phyloP scores from a whole-genome alignment of 2,329 filamentous ascomycete genomes.

The Pyricularia sp. region DNA sequence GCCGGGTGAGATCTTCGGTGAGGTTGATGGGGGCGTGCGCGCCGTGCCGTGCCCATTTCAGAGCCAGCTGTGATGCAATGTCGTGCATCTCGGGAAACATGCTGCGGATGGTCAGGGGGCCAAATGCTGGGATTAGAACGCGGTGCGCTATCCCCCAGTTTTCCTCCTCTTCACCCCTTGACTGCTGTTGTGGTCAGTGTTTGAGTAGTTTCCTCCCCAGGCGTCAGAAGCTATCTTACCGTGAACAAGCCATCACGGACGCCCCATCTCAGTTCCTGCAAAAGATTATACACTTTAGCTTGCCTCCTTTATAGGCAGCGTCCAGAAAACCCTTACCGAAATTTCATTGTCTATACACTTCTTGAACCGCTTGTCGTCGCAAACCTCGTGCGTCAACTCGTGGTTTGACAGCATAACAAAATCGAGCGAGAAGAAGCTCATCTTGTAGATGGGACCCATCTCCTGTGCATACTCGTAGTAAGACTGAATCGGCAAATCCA shows the following conservation, averaged over 20 bases:
- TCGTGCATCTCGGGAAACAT: slow-evolving; percentile 4
- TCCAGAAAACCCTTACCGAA: not conserved
- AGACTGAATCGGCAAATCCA: not conserved
- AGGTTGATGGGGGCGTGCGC: not conserved
- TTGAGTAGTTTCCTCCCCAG: no score
- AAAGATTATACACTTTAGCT: not conserved
- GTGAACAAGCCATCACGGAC: slow-evolving; percentile 61
- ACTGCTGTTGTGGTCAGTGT: slow-evolving; percentile 25
- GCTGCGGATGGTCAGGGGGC: not conserved
- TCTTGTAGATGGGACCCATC: not conserved
- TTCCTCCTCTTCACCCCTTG: slow-evolving; percentile 32
- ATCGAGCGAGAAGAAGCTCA: not conserved
- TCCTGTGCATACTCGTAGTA: not conserved
- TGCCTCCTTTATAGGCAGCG: no score
- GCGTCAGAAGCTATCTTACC: slow-evolving; percentile 16
- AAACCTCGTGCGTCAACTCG: not conserved
- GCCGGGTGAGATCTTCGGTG: slow-evolving; percentile 52
- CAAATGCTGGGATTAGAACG: not conserved
- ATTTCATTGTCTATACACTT: not conserved
- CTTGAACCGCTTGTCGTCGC: not conserved
- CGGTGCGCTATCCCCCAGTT: slow-evolving; percentile 22
- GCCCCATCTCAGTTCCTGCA: slow-evolving; percentile 45
- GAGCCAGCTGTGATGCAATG: not conserved
- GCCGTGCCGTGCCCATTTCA: slow-evolving; percentile 3
- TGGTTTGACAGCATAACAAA: not conserved